Conservation (phyloP, 805 yeast species). For the Suhomyces canberraensis region DNA sequence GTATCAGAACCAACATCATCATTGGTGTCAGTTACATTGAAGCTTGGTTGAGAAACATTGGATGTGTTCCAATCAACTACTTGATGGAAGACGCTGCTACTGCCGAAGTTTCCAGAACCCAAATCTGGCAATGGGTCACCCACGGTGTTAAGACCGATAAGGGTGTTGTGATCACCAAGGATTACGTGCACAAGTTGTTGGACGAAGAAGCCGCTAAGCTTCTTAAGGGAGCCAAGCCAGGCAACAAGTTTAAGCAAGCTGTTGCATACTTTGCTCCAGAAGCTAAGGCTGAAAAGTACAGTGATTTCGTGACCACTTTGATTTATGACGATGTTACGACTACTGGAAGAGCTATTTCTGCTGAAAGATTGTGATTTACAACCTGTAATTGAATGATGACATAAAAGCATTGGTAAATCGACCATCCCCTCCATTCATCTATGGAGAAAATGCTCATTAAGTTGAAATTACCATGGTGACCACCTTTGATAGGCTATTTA, state of each 20-base stretch:
- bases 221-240: conserved; percentile 46
- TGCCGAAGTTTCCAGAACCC: conserved; percentile 82
- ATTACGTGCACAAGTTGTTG: conserved; percentile 53
- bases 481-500: no score
- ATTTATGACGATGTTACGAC: conserved; percentile 72
- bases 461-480: no score
- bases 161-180: conserved; percentile 56
- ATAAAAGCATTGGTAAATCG: no score
- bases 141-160: conserved; percentile 63
- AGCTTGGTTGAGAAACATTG: conserved; percentile 81
- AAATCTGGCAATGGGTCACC: conserved; percentile 79
- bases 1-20: conserved; percentile 67
- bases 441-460: no score
- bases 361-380: conserved; percentile 39
- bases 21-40: conserved; percentile 81
- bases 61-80: conserved; percentile 82
- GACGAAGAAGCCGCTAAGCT: conserved; percentile 59
- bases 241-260: conserved; percentile 66
- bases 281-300: conserved; percentile 66
- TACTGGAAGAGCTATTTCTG: conserved; percentile 40
- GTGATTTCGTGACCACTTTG: conserved; percentile 74
- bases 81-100: conserved; percentile 91
- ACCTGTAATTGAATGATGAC: background rate
- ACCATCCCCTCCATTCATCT: no score
- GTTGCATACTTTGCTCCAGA: conserved; percentile 71